Percentiles rank a stretch among this genome's conserved stretches.
phyloP scores from a whole-genome alignment of 176 grass and related monocot species.

The Oryza brachyantha region DNA sequence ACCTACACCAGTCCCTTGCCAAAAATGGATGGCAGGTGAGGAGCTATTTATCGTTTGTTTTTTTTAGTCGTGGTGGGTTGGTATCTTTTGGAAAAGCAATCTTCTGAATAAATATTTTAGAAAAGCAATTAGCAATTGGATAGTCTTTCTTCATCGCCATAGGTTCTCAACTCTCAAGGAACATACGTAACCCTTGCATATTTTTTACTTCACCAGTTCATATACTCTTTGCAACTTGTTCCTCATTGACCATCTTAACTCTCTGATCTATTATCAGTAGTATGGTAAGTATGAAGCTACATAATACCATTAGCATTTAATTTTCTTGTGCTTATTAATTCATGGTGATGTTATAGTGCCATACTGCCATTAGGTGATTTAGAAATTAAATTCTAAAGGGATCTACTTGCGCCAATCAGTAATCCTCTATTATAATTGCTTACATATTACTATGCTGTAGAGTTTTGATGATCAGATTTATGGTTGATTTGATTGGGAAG shows the following conservation, averaged over 20 bases:
- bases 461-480: constrained; percentile 22
- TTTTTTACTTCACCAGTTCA: background rate
- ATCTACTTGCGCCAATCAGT: background rate
- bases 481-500: constrained; percentile 33
- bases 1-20: constrained; percentile 73
- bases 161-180: background rate
- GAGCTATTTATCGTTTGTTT: constrained; percentile 14
- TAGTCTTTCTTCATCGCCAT: background rate
- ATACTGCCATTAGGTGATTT: background rate
- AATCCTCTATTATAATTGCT: constrained; percentile 5
- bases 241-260: background rate
- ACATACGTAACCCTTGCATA: background rate
- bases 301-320: constrained; percentile 11
- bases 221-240: background rate
- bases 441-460: constrained; percentile 13
- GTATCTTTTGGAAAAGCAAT: background rate
- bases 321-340: constrained; percentile 14
- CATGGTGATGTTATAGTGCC: background rate
- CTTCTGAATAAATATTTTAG: background rate
- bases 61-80: background rate
- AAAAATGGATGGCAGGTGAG: constrained; percentile 95
- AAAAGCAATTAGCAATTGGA: background rate
- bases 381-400: constrained; percentile 6
- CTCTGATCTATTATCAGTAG: background rate
- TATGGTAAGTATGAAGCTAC: background rate